Base-by-base conservation (phyloP, 345 rosid species). In the Gossypium thurberi region DNA sequence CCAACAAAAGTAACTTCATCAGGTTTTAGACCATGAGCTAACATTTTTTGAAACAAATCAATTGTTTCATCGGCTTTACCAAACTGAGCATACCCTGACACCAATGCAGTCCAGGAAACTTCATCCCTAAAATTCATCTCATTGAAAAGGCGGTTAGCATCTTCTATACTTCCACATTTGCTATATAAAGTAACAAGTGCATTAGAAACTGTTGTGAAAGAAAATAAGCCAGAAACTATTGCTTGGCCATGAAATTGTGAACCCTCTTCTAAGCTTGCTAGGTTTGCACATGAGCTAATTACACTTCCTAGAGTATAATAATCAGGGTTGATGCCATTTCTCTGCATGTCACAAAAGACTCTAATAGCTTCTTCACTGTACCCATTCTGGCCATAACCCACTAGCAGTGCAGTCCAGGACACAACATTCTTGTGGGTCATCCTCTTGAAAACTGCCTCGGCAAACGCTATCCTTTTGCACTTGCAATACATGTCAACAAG, bases 401-500 rank as follows among this genome's bases (percentile, higher is more conserved):
- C 98, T 25, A 90, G 81, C 95, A 94, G 85, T 66, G 98, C 94
- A 70, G 98, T 94, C 96, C 98, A 90, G 44, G 98, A 88, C 58
- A 92, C 90, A 71, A 92, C 94, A 78, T 92, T 94, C 85, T 86
- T 94, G 77, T 65, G 59, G 14, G 70, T 77, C 95, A 89, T 89
- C 74, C 82, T 76, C 78, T 75, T 74, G 65, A 90, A 92, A 77
- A 92, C 90, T 52, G 82, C 78, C 80, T 85, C 89, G 4, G 97
- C 98, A 65, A 82, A 84, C 47, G 71, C 62, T 78, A 88, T 75
- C 76, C 58, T 74, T 79, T 80, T 87, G 79, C 97, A 87, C 81
- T 94, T 92, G 81, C 97, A 90, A 48, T 94, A 92, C 98, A 94
- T 92, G 82, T 94, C 99, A 75, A 89, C 84, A 18, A 94, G 92